Evolutionary conservation across 176 grass and related monocot species (phyloP).

Genomic region (Eleusine indica): DNA sequence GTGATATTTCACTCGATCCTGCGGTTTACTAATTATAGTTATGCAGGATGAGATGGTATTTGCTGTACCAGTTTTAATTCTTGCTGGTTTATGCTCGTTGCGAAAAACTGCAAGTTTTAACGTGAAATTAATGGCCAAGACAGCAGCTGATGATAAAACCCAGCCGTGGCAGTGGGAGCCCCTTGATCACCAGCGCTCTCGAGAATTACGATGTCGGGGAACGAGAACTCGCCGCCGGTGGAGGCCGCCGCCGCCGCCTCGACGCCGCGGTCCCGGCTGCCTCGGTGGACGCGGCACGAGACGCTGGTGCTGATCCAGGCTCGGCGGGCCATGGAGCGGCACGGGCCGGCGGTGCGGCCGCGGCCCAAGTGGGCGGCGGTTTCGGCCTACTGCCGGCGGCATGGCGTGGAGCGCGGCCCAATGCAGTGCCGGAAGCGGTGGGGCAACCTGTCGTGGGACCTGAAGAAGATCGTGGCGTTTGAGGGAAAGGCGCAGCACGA

Average conservation of each 20-base stretch:
- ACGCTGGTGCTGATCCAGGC: conserved; percentile 64
- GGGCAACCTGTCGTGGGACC: conserved; percentile 67
- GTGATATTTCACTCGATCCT: no score
- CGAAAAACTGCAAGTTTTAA: conserved; percentile 39
- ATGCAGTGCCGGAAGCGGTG: conserved; percentile 71
- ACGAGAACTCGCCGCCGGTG: conserved; percentile 22
- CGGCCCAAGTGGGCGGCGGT: conserved; percentile 67
- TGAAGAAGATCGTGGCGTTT: conserved; percentile 64
- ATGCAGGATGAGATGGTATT: conserved; percentile 11
- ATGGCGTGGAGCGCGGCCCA: conserved; percentile 56
- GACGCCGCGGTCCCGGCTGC: conserved; percentile 45
- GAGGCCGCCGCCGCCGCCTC: neutral
- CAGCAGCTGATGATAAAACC: conserved; percentile 39
- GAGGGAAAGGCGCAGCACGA: conserved; percentile 23
- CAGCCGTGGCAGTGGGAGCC: neutral
- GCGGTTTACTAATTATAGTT: no score
- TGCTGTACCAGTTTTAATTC: conserved; percentile 33
- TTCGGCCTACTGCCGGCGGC: conserved; percentile 63
- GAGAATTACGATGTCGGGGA: conserved; percentile 31
- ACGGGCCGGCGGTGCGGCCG: conserved; percentile 30
- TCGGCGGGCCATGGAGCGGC: conserved; percentile 45
- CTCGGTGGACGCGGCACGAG: conserved; percentile 69
- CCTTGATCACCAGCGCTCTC: neutral
- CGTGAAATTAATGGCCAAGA: conserved; percentile 27
- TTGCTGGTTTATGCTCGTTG: neutral